A percentile compares a stretch with the other conserved stretches of the same genome.
phyloP scores from a whole-genome alignment of 1,139 yeast species.

The Blastobotrys serpentis region DNA sequence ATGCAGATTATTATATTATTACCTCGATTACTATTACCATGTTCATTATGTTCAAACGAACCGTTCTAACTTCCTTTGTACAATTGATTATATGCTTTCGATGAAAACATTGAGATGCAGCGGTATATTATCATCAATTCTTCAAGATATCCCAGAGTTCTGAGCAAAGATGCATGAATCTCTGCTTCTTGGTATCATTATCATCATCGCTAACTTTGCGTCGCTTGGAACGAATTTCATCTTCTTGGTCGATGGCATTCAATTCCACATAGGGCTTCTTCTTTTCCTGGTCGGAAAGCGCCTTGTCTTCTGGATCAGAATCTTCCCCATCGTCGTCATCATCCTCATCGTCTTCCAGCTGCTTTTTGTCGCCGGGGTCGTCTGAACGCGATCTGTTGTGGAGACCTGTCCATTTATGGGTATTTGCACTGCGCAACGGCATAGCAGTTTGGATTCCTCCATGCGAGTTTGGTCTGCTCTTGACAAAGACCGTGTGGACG shows the following conservation, averaged over 20 bases:
- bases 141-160: slow-evolving; percentile 36
- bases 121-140: neutral
- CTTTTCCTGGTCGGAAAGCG: slow-evolving; percentile 17
- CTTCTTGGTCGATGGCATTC: slow-evolving; percentile 15
- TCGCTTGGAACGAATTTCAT: slow-evolving; percentile 12
- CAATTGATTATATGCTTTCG: too few relatives aligned
- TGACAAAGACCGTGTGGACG: neutral
- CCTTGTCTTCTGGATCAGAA: slow-evolving; percentile 13
- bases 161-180: slow-evolving; percentile 33
- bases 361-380: slow-evolving; percentile 26
- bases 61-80: too few relatives aligned
- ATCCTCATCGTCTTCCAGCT: slow-evolving; percentile 12
- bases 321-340: slow-evolving; percentile 17
- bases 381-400: slow-evolving; percentile 8
- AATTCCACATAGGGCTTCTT: slow-evolving; percentile 5
- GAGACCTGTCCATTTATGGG: slow-evolving; percentile 1
- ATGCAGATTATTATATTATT: neutral
- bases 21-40: neutral
- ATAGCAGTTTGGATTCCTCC: slow-evolving; percentile 33
- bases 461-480: slow-evolving; percentile 26
- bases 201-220: slow-evolving; percentile 4
- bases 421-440: slow-evolving; percentile 24
- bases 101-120: too few relatives aligned
- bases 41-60: too few relatives aligned
- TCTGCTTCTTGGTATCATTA: slow-evolving; percentile 23